Base-by-base conservation (phyloP, 2,329 filamentous ascomycete species). In the Metarhizium robertsii region DNA sequence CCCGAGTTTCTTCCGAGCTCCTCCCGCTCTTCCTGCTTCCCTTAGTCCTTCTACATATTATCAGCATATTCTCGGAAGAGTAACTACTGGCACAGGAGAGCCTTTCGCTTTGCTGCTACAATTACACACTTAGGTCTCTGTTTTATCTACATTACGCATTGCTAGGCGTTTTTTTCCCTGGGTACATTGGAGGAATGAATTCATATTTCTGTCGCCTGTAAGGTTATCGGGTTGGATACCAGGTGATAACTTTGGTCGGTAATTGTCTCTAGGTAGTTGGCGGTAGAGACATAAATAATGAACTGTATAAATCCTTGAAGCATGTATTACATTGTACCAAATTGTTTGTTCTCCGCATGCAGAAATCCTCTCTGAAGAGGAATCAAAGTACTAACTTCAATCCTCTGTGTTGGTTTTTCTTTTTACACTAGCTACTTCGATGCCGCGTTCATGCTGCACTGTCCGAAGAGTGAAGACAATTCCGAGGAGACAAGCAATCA, bases 381-480 rank as follows among this genome's bases (percentile, higher is more conserved):
- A 20, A 16, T 42, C 40, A 42, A 42, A 42, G 6, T 42, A 6
- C n/a, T 18, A 6, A 16, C 16, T 42, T 42, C 18, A 46, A n/a
- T 46, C 43, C 13, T 36, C 49, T 32, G 38, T 16, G 20, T 68
- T 66, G 2, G 65, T 67, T 57, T 70, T 71, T 36, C 67, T 65
- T n/a, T 61, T 65, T 54, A 74, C 74, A 58, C 64, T 72, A 18
- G 71, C 55, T 53, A 71, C 66, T 55, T 70, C 63, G 18, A 62
- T 61, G 54, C 75, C 61, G 54, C 75, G 72, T 67, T 87, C 82
- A 58, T 83, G 77, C 54, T 77, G 75, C 55, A 92, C 90, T 32
- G 85, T 82, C 77, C 81, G 88, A 34, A 95, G 69, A 53, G 85
- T 88, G 42, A 92, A 80, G 0, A 74, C 68, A 1, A 94, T 75